Evolutionary conservation across 805 yeast genomes (phyloP).

Genomic region (Maudiozyma bulderi): DNA sequence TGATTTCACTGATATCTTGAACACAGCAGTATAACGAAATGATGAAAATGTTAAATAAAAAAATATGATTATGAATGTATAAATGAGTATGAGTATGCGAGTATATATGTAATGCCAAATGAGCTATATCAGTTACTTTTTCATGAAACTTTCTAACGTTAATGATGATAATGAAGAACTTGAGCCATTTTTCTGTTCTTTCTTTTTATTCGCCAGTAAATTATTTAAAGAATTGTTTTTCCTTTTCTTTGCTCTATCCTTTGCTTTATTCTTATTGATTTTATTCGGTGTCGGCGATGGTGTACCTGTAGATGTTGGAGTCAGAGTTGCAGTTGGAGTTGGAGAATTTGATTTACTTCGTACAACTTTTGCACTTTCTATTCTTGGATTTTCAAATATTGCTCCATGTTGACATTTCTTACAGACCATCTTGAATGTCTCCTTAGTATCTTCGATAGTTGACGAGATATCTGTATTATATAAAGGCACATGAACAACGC

Average conservation of each 20-base stretch:
- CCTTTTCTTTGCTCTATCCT: constrained; percentile 38
- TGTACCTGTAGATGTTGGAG: background rate
- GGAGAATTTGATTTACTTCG: background rate
- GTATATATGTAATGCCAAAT: background rate
- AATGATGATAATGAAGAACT: constrained; percentile 29
- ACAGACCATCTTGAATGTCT: constrained; percentile 17
- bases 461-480: constrained; percentile 8
- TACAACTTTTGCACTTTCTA: background rate
- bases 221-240: constrained; percentile 36
- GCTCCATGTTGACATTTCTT: constrained; percentile 19
- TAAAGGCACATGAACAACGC: constrained; percentile 25
- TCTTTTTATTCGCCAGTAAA: constrained; percentile 33
- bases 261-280: constrained; percentile 20
- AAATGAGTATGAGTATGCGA: background rate
- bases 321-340: background rate
- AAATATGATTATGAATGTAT: background rate
- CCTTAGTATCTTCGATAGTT: constrained; percentile 9
- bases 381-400: constrained; percentile 3
- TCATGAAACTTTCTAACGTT: constrained; percentile 44
- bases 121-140: constrained; percentile 5
- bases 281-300: background rate
- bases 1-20: constrained; percentile 1
- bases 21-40: background rate
- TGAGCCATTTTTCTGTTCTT: constrained; percentile 29
- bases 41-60: too few species aligned